A percentile compares a stretch with the other conserved stretches of the same genome.
phyloP scores from a whole-genome alignment of 2,329 filamentous ascomycete species.

The Colletotrichum musicola region DNA sequence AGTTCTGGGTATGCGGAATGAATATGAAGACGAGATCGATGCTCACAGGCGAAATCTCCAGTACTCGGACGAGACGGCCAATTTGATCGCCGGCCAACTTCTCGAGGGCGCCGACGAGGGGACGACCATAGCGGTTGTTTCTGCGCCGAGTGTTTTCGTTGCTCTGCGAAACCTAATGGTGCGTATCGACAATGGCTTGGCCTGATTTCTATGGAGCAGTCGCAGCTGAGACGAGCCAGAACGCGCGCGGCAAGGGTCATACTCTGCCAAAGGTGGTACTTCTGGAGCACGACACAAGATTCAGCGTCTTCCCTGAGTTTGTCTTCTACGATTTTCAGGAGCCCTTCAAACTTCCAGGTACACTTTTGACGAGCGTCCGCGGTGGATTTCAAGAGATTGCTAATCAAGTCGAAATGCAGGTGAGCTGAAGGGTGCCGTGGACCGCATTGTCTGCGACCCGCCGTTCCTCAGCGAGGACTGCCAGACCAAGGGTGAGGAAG shows the following conservation, averaged over 20 bases:
- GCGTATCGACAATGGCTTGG: constrained; percentile 41
- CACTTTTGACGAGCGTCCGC: not conserved
- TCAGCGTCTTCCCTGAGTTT: constrained; percentile 80
- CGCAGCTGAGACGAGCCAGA: constrained; percentile 7
- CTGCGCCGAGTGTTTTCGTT: constrained; percentile 82
- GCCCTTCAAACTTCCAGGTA: constrained; percentile 74
- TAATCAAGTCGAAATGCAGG: constrained; percentile 45
- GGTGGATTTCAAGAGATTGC: not conserved
- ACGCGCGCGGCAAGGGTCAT: constrained; percentile 42
- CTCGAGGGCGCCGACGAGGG: constrained; percentile 70
- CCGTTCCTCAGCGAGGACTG: constrained; percentile 86
- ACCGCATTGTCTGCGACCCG: constrained; percentile 81
- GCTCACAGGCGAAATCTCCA: constrained; percentile 45
- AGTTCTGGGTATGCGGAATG: constrained; percentile 77
- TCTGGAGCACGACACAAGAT: constrained; percentile 81
- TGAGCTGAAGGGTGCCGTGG: constrained; percentile 72
- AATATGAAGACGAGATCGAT: not conserved
- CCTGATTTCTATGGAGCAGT: not conserved
- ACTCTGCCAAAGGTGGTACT: constrained; percentile 71
- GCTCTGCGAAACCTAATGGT: constrained; percentile 79
- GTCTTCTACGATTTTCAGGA: constrained; percentile 79
- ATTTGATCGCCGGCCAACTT: constrained; percentile 72
- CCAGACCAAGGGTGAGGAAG: constrained; percentile 76
- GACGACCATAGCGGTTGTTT: constrained; percentile 76
- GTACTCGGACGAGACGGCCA: constrained; percentile 81